A percentile compares a stretch with the other conserved stretches of the same genome.
Conservation (phyloP, 768 basidiomycete genomes). For the Boletus fagicola region DNA sequence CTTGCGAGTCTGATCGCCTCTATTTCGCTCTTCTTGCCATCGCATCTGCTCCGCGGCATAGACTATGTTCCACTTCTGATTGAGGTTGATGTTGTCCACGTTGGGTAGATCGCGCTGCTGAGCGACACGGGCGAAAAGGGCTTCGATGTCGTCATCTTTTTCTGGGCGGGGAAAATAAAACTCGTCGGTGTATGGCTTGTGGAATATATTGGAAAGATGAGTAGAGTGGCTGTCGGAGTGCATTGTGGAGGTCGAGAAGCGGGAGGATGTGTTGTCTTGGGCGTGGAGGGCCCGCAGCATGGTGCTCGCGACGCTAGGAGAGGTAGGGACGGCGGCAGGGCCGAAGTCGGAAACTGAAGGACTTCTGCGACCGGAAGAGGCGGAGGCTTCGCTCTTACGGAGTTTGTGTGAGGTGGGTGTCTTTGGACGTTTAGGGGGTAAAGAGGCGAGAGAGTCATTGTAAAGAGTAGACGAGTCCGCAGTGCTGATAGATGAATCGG, state of each 20-base stretch:
- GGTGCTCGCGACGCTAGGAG: conserved; percentile 30
- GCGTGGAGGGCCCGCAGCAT: conserved; percentile 53
- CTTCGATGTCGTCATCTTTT: conserved; percentile 74
- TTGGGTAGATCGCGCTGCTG: conserved; percentile 65
- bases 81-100: conserved; percentile 58
- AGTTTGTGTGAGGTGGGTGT: conserved; percentile 35
- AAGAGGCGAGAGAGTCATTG: conserved; percentile 46
- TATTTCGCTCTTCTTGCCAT: conserved; percentile 70
- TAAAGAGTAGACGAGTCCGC: conserved; percentile 60
- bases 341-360: conserved; percentile 56
- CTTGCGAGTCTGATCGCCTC: conserved; percentile 59
- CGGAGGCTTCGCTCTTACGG: conserved; percentile 56
- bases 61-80: conserved; percentile 93
- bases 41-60: conserved; percentile 77
- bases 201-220: conserved; percentile 51
- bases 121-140: conserved; percentile 74
- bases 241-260: conserved; percentile 44
- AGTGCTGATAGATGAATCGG: conserved; percentile 53
- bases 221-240: conserved; percentile 48
- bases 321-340: conserved; percentile 37
- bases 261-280: conserved; percentile 59
- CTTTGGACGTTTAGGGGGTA: conserved; percentile 37
- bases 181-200: conserved; percentile 51
- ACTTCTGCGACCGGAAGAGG: conserved; percentile 47
- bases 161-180: conserved; percentile 79